These are phyloP conservation scores for Bisporella sp. DNA, from an alignment of 2,329 filamentous ascomycete species.

Conservation along the genomic window DNA sequence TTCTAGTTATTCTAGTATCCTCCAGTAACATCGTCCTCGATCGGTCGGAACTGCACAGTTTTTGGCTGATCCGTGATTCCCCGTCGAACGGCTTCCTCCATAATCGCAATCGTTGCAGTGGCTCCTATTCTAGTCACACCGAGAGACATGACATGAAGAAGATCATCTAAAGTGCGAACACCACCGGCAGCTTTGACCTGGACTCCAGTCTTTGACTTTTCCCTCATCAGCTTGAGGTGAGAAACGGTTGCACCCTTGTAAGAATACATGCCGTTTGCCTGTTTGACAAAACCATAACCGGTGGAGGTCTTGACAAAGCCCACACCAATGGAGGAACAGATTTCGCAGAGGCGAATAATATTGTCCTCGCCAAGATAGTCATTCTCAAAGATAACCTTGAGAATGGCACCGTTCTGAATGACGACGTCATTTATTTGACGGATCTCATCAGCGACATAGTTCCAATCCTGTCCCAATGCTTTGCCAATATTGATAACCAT, in stretches of 20 bases:
- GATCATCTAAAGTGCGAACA: conserved; percentile 47
- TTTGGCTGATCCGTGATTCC: conserved; percentile 31
- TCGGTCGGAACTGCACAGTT: too few relatives aligned
- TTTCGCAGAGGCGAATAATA: conserved; percentile 45
- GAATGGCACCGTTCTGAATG: conserved; percentile 32
- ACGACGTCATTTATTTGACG: conserved; percentile 42
- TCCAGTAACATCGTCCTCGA: too few relatives aligned
- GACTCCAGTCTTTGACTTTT: conserved; percentile 34
- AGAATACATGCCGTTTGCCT: conserved; percentile 40
- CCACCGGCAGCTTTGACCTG: conserved; percentile 54
- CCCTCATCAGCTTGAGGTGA: conserved; percentile 47
- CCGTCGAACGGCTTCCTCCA: conserved; percentile 45
- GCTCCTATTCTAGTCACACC: conserved; percentile 50
- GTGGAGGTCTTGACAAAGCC: conserved; percentile 56
- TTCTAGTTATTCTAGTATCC: too few relatives aligned
- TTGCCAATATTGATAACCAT: conserved; percentile 57
- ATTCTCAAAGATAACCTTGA: conserved; percentile 59
- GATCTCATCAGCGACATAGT: conserved; percentile 48
- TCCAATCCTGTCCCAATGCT: conserved; percentile 48
- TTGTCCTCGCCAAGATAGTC: conserved; percentile 45
- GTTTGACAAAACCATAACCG: conserved; percentile 54
- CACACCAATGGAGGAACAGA: conserved; percentile 43
- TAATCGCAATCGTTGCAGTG: conserved; percentile 45
- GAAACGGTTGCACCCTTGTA: conserved; percentile 46
- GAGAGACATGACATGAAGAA: conserved; percentile 45